Base-by-base conservation (phyloP, 352 stramenopile genomes). In the Phytophthora kernoviae region DNA sequence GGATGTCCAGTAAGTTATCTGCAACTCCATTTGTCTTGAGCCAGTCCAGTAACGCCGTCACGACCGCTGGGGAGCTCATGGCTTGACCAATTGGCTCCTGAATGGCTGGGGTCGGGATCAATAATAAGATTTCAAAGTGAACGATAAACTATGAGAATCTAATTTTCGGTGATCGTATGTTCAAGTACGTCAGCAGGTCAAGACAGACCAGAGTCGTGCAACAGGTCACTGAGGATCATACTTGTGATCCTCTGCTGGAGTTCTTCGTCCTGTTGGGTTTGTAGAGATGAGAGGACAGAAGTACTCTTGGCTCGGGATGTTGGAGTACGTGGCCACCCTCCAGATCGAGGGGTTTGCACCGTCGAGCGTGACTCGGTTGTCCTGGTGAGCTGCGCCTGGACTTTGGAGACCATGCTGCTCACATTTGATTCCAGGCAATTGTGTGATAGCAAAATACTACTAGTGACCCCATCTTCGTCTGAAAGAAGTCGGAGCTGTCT, bases 31-130 rank as follows among this genome's bases (percentile, higher is more conserved):
- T 37, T 34, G 52, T 22, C 45, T 73, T 43, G 42, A 83, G 62
- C 74, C 74, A 83, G 51, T 62, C 48, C 22, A 83, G 47, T n/a
- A 83, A 40, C 51, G 37, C 39, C 14, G 48, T 65, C 45, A 80
- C 61, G 4, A 68, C 61, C n/a, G 48, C 45, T 30, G 55, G 52
- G 41, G 54, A 68, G 42, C 43, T 69, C 70, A 79, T 79, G 30
- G 3, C 1, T 3, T 17, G 4, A 41, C 34, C 33, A 30, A 6
- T 30, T 30, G 37, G 15, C n/a, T 43, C 37, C 21, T 43, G 32
- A 18, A 56, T 69, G 61, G 61, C 30, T 69, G 30, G 18, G 20
- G 18, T 18, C 22, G 27, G 37, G 51, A 64, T 63, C 10, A 30
- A 34, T 51, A 52, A 65, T 64, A 50, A 63, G 54, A 9, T 63